Evolutionary conservation across 2,329 filamentous ascomycete genomes (phyloP), one percentile per base, ranked within the genome.

Genomic region (Aspergillus tanneri): DNA sequence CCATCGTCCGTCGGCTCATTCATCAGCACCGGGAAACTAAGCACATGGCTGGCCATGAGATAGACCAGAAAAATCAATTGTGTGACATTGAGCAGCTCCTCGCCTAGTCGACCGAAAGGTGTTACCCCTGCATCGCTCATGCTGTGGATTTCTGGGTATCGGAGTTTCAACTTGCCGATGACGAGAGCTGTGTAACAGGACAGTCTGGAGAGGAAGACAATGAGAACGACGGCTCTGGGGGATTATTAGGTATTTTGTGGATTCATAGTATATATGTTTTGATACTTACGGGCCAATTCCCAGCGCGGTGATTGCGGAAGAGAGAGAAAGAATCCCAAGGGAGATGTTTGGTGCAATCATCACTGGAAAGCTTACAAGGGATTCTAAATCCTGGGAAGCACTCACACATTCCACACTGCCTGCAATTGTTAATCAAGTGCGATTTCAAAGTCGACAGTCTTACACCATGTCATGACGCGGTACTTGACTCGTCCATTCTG

Each of bases 11-110:
- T 83, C 35, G 88, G 72, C 39, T 77, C 81, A 56, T 83, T 83
- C 65, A 87, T 79, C 60, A 84, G 81, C 57, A 88, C 84, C 23
- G 78, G 78, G 52, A 87, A 87, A 0, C 83, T 86, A 49, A 88
- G 70, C 46, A 86, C 77, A 67, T 89, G 86, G n/a, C 84, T 86
- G 21, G 79, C 84, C 66, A 85, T 82, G 49, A 86, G 78, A 69
- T 88, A 86, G 48, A 85, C 72, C 25, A 88, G 70, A 61, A 87
- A 80, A 12, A 87, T 66, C 1, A 79, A 68, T 56, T 86, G 84
- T 57, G 80, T 83, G 50, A 74, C 68, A 24, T 82, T 82, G 27
- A 86, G 72, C 32, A 88, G 50, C 60, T 85, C 81, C 52, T 82
- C 79, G 2, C 82, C 84, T 21, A 81, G 69, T 10, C 69, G 71